Conservation (phyloP, 306 rosid species). For the Quercus parvula region DNA sequence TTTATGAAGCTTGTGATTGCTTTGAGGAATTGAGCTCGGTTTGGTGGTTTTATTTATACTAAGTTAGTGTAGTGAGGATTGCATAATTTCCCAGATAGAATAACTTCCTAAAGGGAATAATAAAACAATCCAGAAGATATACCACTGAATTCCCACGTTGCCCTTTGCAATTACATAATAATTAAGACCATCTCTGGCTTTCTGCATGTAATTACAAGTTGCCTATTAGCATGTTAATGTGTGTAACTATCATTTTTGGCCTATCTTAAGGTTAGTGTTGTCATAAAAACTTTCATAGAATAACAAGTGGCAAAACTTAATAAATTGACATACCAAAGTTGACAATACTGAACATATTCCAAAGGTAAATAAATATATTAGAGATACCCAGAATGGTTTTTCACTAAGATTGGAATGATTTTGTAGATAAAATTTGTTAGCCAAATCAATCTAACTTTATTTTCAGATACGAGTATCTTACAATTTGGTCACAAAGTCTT, state of each 20-base stretch:
- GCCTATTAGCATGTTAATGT: slow-evolving; percentile 15
- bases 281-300: slow-evolving; percentile 8
- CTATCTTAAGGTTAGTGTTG: slow-evolving; percentile 19
- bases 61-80: slow-evolving; percentile 18
- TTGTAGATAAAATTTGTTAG: not conserved
- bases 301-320: not conserved
- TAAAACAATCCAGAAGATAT: slow-evolving; percentile 21
- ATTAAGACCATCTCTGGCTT: slow-evolving; percentile 17
- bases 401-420: not conserved
- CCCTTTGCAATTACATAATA: not conserved
- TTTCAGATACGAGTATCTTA: too few species aligned
- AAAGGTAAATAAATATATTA: not conserved
- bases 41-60: slow-evolving; percentile 39
- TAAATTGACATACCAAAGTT: not conserved
- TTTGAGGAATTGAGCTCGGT: slow-evolving; percentile 26
- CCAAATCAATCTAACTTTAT: too few species aligned
- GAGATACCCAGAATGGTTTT: not conserved
- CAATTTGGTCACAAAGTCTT: not conserved
- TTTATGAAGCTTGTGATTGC: slow-evolving; percentile 2
- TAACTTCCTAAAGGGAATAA: slow-evolving; percentile 22
- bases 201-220: slow-evolving; percentile 13
- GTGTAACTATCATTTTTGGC: slow-evolving; percentile 30
- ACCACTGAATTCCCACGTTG: not conserved
- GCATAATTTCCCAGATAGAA: slow-evolving; percentile 18
- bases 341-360: not conserved